Evolutionary conservation across 148 eudicot genomes (phyloP), one percentile per base, ranked within the genome.

Genomic region (Dysphania ambrosioides): DNA sequence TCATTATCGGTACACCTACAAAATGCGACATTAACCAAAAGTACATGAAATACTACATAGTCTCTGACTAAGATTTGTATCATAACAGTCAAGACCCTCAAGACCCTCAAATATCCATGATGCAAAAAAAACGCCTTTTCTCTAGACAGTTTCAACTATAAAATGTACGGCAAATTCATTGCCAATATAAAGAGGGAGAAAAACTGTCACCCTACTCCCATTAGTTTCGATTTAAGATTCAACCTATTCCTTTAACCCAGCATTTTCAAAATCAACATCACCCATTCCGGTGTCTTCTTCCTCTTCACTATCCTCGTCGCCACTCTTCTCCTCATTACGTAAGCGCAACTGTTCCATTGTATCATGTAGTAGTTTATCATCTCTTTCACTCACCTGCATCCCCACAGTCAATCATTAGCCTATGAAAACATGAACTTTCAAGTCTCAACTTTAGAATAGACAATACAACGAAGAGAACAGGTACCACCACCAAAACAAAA

Each of bases 271-370:
- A 75, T 91, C 97, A 19, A 86, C 83, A 16, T 89, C 88, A 26
- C 97, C 93, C 97, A 91, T 89, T 35, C 97, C 97, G 10, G 93
- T 89, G 44, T 91, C 97, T 47, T 91, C 97, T 72, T 91, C 93
- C 53, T 80, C 97, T 80, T 89, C 93, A 38, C 87, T 89, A 32
- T 82, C 90, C 57, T 89, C 91, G 68, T 91, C 97, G 1, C 90
- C 97, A 68, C 89, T 83, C 44, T 85, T 67, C 85, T 91, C 97
- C 79, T 85, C 88, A 73, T 91, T 89, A 32, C 72, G 77, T 63
- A 74, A 76, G 8, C 78, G 80, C 72, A 89, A 84, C 66, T 86
- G 83, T 29, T 79, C 87, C 93, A 91, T 76, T 0, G 82, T 84
- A 35, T 89, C 97, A 40, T 78, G 83, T 60, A 91, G 86, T 36